Base-by-base conservation (phyloP, 2,329 filamentous ascomycete species). In the Epichloe baconii region DNA sequence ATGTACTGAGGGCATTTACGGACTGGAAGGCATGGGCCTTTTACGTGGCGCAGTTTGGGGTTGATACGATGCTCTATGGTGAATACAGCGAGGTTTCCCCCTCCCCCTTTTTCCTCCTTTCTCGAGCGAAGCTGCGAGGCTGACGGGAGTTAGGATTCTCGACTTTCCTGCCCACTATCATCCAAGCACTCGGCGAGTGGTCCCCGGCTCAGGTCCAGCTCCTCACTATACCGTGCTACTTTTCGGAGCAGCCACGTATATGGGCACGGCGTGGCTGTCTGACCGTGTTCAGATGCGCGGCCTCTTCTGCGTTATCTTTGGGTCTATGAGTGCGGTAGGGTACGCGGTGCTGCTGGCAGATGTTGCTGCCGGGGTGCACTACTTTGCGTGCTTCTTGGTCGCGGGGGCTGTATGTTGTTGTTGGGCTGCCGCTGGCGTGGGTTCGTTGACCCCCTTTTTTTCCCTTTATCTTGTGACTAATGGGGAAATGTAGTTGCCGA, bases 21-120 rank as follows among this genome's bases (percentile, higher is more conserved):
- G 86, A 91, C 65, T 88, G 84, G 84, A 88, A 85, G 62, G 78
- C 87, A 23, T 88, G 82, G 74, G 68, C 75, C 88, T 88, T 62
- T 62, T 82, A 76, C 55, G 64, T 80, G 38, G 83, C 73, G 5
- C 83, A 88, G 62, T 89, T 89, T 61, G 83, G 85, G 4, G 75
- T 77, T 15, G 84, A 88, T 59, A 86, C 82, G 1, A 85, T 89
- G 79, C 72, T 90, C 0, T 90, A 90, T 60, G 73, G 74, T 68
- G 38, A 53, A 63, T 34, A 31, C 26, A 1, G 8, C 26, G 26
- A 31, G 26, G 8, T 7, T 3, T 3, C 26, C 6, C 17, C 10
- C 8, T 15, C 15, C 4, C 21, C 21, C 21, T 4, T 4, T 23
- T 23, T 23, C 6, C 42, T 10, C 10, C 15, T 15, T 21, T 14